Evolutionary conservation across 192 early-diverging fungal species (phyloP).

Genomic region (Coemansia sp.): DNA sequence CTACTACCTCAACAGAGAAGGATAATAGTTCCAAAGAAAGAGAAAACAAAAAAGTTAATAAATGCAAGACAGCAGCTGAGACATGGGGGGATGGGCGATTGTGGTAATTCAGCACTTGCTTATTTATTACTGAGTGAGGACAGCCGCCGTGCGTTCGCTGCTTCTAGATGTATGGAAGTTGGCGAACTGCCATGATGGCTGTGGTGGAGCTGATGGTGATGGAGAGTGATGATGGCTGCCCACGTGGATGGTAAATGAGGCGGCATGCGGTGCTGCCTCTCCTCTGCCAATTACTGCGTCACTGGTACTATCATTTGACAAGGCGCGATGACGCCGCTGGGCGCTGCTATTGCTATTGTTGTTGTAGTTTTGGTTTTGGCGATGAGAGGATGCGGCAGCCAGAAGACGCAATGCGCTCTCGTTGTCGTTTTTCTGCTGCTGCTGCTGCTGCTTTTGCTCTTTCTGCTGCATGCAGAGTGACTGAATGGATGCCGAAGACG

Average conservation of each 20-base stretch:
- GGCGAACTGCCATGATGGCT: slow-evolving; percentile 10
- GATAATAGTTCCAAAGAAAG: neutral
- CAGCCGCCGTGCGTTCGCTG: neutral
- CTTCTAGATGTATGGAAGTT: slow-evolving; percentile 10
- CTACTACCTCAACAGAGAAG: neutral
- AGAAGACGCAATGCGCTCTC: neutral
- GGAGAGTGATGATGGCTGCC: neutral
- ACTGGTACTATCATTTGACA: neutral
- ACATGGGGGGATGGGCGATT: neutral
- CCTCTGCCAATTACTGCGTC: slow-evolving; percentile 6
- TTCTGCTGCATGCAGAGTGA: slow-evolving; percentile 13
- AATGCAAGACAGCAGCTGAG: slow-evolving; percentile 13
- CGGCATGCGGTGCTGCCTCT: neutral
- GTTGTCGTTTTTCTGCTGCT: neutral
- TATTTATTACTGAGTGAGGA: neutral
- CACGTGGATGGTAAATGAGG: slow-evolving; percentile 7
- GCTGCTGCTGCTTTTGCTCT: neutral
- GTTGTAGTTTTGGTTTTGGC: neutral
- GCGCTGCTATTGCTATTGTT: no score
- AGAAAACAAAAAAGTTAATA: slow-evolving; percentile 9
- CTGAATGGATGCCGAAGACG: slow-evolving; percentile 16
- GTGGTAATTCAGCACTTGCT: neutral
- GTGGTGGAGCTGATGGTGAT: no score
- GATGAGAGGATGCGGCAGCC: neutral
- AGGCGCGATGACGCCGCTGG: slow-evolving; percentile 1